Evolutionary conservation across 306 rosid species (phyloP).

Genomic region (cucumber (Cucumis sativus)): DNA sequence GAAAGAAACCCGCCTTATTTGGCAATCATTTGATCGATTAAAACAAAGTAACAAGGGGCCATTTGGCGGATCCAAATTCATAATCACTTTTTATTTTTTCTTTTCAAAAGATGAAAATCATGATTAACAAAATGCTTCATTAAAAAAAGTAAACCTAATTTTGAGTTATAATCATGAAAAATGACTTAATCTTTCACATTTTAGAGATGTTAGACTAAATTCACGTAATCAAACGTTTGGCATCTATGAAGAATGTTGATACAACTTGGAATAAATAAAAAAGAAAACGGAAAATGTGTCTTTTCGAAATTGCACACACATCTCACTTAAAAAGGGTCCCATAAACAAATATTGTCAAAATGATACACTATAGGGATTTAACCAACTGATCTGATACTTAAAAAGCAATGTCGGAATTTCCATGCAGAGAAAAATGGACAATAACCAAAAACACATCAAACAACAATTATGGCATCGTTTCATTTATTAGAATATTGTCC

Average conservation of each 20-base stretch:
- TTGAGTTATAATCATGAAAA: background rate
- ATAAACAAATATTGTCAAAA: background rate
- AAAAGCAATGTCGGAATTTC: background rate
- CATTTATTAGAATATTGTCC: background rate
- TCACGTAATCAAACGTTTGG: too few relatives aligned
- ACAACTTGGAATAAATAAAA: too few relatives aligned
- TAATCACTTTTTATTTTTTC: too few relatives aligned
- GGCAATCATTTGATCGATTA: background rate
- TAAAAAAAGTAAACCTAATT: background rate
- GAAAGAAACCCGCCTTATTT: background rate
- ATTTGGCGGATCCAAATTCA: background rate
- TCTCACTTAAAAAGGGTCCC: background rate
- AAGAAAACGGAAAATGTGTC: background rate
- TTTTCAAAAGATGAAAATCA: too few relatives aligned
- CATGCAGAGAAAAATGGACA: background rate
- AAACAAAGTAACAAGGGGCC: background rate
- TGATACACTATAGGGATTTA: background rate
- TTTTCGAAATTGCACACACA: background rate
- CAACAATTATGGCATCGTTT: background rate
- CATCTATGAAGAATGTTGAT: too few relatives aligned
- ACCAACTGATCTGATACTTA: background rate
- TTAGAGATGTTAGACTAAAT: too few relatives aligned
- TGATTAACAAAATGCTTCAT: background rate
- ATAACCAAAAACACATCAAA: background rate
- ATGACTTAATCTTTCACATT: too few relatives aligned